Evolutionary conservation across 306 rosid genomes (phyloP).

Genomic region (Pterocarpus santalinus): DNA sequence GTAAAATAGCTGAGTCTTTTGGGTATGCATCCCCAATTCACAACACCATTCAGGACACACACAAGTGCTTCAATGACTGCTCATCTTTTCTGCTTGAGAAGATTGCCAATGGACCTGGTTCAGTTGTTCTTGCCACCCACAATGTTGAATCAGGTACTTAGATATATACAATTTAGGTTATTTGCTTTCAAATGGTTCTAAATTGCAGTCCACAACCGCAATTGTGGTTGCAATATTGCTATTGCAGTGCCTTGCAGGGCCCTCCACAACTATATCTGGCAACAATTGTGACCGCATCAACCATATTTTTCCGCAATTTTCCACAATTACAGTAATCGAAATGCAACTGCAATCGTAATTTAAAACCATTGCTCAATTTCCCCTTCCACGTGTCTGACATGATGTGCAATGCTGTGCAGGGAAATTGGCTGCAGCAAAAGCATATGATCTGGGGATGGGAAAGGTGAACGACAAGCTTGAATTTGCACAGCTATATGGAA

Average conservation of each 20-base stretch:
- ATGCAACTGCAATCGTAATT: no score
- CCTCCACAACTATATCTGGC: no score
- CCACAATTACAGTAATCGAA: no score
- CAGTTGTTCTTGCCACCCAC: conserved; percentile 87
- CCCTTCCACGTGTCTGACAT: not conserved
- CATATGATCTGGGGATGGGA: conserved; percentile 71
- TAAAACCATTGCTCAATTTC: not conserved
- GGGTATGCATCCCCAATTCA: conserved; percentile 80
- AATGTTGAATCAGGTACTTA: conserved; percentile 81
- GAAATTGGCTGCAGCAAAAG: conserved; percentile 73
- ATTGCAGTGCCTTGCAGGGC: no score
- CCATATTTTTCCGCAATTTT: no score
- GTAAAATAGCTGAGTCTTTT: conserved; percentile 64
- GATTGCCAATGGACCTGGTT: conserved; percentile 64
- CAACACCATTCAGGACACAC: conserved; percentile 72
- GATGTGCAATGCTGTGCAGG: conserved; percentile 50
- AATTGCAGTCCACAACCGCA: no score
- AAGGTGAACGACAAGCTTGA: conserved; percentile 75
- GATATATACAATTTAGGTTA: not conserved
- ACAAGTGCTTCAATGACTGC: conserved; percentile 76
- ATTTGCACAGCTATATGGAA: conserved; percentile 86
- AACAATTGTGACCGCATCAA: no score
- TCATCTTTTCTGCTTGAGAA: conserved; percentile 68
- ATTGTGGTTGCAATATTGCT: no score
- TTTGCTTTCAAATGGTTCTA: not conserved